A percentile compares a stretch with the other conserved stretches of the same genome.
phyloP scores from a whole-genome alignment of 2,329 filamentous ascomycete species.

The Gyromitra esculenta region DNA sequence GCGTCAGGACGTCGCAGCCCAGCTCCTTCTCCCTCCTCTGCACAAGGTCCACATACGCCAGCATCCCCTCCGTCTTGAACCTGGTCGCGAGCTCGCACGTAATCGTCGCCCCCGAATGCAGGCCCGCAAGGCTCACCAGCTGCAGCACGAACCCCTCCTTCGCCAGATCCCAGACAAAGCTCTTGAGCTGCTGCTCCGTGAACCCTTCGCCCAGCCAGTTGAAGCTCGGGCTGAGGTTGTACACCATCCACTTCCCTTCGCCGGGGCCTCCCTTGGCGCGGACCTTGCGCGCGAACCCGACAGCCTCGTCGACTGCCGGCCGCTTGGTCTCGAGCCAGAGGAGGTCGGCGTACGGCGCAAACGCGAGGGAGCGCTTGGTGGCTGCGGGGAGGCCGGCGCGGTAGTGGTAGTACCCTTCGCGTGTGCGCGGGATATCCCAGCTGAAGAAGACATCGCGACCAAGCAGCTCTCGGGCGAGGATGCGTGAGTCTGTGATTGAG shows the following conservation, averaged over 20 bases:
- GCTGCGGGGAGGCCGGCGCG: conserved; percentile 82
- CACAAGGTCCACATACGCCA: conserved; percentile 94
- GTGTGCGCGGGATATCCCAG: conserved; percentile 90
- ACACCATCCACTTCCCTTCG: conserved; percentile 89
- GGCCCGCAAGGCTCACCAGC: conserved; percentile 72
- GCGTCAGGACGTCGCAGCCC: conserved; percentile 89
- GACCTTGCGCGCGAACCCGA: conserved; percentile 79
- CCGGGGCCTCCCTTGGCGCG: conserved; percentile 63
- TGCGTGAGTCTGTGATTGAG: conserved; percentile 72
- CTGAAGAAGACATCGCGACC: conserved; percentile 73
- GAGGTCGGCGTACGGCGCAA: conserved; percentile 90
- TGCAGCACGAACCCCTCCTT: conserved; percentile 81
- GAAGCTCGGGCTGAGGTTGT: conserved; percentile 96
- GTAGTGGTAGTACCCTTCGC: conserved; percentile 95
- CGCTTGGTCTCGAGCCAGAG: conserved; percentile 97
- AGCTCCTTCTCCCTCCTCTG: conserved; percentile 90
- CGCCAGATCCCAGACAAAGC: conserved; percentile 96
- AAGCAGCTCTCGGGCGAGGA: conserved; percentile 67
- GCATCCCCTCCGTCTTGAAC: conserved; percentile 93
- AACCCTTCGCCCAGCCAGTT: conserved; percentile 99
- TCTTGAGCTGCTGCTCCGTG: conserved; percentile 80
- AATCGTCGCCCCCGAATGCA: conserved; percentile 73
- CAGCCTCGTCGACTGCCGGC: conserved; percentile 80
- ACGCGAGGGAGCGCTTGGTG: conserved; percentile 91
- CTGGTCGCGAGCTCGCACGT: conserved; percentile 76